Evolutionary conservation across 2,329 filamentous ascomycete genomes (phyloP).

Genomic region (Zymoseptoria pseudotritici): DNA sequence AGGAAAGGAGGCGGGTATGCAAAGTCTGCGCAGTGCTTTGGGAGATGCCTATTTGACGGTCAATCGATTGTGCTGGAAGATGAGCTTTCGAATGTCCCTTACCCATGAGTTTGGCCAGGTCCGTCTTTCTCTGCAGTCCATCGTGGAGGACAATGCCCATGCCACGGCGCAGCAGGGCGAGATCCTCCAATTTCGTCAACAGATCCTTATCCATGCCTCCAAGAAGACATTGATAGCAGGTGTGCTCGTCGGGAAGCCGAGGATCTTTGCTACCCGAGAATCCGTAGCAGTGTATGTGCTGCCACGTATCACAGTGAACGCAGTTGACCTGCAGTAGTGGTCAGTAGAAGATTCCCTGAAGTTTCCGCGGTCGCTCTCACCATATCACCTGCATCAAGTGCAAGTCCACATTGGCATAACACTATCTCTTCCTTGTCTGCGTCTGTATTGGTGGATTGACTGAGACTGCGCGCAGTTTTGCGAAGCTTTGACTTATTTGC

Average conservation of each 20-base stretch:
- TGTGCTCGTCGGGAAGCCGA: conserved; percentile 36
- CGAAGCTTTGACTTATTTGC: conserved; percentile 8
- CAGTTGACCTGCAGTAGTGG: conserved; percentile 35
- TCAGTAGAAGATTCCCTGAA: background rate
- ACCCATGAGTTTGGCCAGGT: conserved; percentile 17
- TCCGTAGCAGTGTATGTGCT: conserved; percentile 43
- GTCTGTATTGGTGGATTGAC: conserved; percentile 6
- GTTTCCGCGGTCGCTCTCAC: conserved; percentile 23
- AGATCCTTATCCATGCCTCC: conserved; percentile 9
- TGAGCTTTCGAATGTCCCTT: background rate
- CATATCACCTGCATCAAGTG: conserved; percentile 34
- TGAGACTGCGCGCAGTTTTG: conserved; percentile 10
- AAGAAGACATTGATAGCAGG: conserved; percentile 41
- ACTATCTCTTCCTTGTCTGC: conserved; percentile 18
- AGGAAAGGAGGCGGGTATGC: conserved; percentile 14
- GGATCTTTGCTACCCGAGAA: conserved; percentile 32
- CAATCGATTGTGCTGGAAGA: background rate
- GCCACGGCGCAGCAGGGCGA: conserved; percentile 19
- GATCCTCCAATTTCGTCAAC: conserved; percentile 12
- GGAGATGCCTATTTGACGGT: conserved; percentile 11
- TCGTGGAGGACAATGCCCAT: conserved; percentile 18
- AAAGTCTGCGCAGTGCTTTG: conserved; percentile 8
- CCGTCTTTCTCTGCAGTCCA: conserved; percentile 15
- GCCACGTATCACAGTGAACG: conserved; percentile 37
- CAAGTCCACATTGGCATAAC: conserved; percentile 37